phyloP scores from a whole-genome alignment of 2,329 filamentous ascomycete species.

The Paecilomyces sp. region DNA sequence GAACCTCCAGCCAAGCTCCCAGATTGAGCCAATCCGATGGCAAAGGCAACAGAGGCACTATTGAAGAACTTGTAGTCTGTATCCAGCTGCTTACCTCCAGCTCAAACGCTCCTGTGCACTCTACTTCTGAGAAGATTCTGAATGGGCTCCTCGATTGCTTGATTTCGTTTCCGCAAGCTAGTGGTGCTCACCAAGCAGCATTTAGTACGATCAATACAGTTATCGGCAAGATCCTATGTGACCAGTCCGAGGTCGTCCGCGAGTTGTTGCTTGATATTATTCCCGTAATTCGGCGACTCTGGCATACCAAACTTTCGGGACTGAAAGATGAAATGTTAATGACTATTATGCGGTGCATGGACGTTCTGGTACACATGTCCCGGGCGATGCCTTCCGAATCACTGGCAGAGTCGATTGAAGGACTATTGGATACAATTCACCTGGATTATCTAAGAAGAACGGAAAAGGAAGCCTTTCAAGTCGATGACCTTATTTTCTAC shows the following conservation, averaged over 20 bases:
- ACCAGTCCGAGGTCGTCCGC: constrained; percentile 59
- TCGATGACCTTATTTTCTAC: constrained; percentile 66
- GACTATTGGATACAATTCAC: constrained; percentile 65
- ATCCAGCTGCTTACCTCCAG: constrained; percentile 57
- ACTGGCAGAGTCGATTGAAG: constrained; percentile 46
- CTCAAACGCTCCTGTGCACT: constrained; percentile 60
- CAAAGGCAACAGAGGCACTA: constrained; percentile 25
- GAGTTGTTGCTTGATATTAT: constrained; percentile 55
- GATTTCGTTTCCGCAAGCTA: constrained; percentile 51
- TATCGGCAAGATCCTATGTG: constrained; percentile 58
- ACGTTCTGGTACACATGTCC: constrained; percentile 45
- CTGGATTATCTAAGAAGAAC: constrained; percentile 68
- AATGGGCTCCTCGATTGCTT: constrained; percentile 55
- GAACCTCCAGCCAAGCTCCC: constrained; percentile 16
- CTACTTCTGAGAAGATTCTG: constrained; percentile 51
- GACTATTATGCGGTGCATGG: constrained; percentile 60
- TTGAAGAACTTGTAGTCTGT: constrained; percentile 57
- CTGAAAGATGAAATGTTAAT: constrained; percentile 73
- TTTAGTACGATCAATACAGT: constrained; percentile 71
- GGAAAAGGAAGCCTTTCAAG: constrained; percentile 64
- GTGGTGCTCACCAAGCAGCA: constrained; percentile 61
- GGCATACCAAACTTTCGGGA: constrained; percentile 62
- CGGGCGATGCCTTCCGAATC: constrained; percentile 29
- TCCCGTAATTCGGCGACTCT: constrained; percentile 67
- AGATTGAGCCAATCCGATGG: constrained; percentile 15